These are phyloP conservation scores for Saccharomycopsis javanensis DNA, from an alignment of 805 yeast genomes.

Conservation along the genomic window DNA sequence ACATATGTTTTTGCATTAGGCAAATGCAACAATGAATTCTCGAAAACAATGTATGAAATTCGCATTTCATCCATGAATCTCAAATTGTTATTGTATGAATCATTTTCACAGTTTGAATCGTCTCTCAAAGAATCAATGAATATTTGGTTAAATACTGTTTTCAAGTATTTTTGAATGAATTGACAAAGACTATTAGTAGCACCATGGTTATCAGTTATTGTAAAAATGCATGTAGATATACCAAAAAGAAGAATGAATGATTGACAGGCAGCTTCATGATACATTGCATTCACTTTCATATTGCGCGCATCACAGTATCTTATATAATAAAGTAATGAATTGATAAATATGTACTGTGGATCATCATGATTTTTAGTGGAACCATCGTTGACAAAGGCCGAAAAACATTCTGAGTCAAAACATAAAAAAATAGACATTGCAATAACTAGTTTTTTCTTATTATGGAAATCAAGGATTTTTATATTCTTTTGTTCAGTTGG, in stretches of 20 bases:
- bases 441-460: not conserved
- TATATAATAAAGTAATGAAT: not conserved
- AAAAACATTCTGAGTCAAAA: not conserved
- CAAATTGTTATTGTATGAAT: not conserved
- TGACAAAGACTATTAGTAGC: not conserved
- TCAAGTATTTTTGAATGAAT: not conserved
- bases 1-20: not conserved
- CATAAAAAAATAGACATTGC: not conserved
- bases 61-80: not conserved
- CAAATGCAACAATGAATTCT: not conserved
- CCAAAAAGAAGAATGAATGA: not conserved
- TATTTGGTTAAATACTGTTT: not conserved
- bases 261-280: not conserved
- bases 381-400: not conserved
- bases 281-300: not conserved
- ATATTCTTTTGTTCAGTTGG: not conserved
- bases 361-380: not conserved
- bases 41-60: not conserved
- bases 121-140: not conserved
- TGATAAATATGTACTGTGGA: not conserved
- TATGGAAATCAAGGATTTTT: not conserved
- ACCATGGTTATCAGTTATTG: not conserved
- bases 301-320: not conserved
- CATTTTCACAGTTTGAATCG: not conserved
- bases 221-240: not conserved